Evolutionary conservation across 306 rosid species (phyloP).

Genomic region (Potentilla sterilis): DNA sequence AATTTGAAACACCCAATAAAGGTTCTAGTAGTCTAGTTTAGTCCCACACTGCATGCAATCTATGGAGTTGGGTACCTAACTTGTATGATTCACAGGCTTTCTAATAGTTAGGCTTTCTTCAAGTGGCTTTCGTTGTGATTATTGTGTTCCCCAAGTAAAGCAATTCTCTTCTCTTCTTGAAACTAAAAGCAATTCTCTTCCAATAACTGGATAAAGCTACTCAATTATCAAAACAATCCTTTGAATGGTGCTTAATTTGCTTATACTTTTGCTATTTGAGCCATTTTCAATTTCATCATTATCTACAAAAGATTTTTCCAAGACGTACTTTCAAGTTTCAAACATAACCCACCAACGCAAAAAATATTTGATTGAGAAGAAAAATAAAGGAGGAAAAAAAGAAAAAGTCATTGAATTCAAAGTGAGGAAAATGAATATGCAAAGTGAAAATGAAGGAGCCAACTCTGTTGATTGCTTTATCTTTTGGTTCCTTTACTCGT

Average conservation of each 20-base stretch:
- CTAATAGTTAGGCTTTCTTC: conserved; percentile 26
- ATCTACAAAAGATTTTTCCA: not conserved
- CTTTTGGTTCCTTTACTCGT: conserved; percentile 50
- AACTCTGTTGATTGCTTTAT: conserved; percentile 49
- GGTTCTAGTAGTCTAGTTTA: conserved; percentile 25
- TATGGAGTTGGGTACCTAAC: conserved; percentile 29
- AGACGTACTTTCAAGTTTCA: not conserved
- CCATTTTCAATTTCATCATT: not conserved
- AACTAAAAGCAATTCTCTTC: conserved; percentile 22
- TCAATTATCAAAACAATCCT: conserved; percentile 20
- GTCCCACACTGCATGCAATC: not conserved
- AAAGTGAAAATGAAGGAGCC: conserved; percentile 49
- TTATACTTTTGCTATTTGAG: not conserved
- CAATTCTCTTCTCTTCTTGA: conserved; percentile 19
- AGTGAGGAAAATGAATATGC: conserved; percentile 11
- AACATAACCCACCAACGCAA: conserved; percentile 2
- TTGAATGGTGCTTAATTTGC: conserved; percentile 23
- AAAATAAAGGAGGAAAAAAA: not conserved
- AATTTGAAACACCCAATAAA: conserved; percentile 40
- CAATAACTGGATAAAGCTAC: conserved; percentile 19
- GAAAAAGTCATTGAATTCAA: conserved; percentile 4
- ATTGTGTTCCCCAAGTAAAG: conserved; percentile 28
- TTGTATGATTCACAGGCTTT: conserved; percentile 32
- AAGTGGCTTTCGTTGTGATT: conserved; percentile 23
- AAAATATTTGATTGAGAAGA: not conserved